Evolutionary conservation across 768 basidiomycete genomes (phyloP), one percentile per base, ranked within the genome.

Genomic region (Hygrophoropsis aurantiaca): DNA sequence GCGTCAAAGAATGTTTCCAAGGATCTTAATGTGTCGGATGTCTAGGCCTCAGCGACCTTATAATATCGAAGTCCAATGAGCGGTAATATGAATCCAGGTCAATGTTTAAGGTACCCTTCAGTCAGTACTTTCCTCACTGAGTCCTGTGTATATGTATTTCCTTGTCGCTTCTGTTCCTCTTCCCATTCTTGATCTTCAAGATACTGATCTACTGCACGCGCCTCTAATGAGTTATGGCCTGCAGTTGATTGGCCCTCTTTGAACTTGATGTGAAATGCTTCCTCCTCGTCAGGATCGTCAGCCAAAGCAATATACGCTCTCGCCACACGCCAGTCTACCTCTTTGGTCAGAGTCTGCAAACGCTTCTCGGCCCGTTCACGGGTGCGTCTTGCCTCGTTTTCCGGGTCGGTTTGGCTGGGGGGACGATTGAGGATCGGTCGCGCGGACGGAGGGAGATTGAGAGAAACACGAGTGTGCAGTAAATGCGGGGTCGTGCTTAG

Each of bases 141-240:
- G n/a, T n/a, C n/a, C n/a, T n/a, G n/a, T n/a, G n/a, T n/a, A n/a
- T n/a, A n/a, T n/a, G n/a, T n/a, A n/a, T n/a, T n/a, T 30, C 27
- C 27, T 30, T 30, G 27, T 13, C 27, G 27, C 41, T 67, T 64
- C 52, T 73, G 62, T 33, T 49, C 47, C 40, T 54, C 54, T 60
- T 87, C 87, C 85, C 86, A 89, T 49, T 85, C 83, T 2, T 74
- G 72, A 51, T 89, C 86, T 40, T 85, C 83, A 46, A 87, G 57
- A 61, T 86, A 89, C 36, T 59, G 68, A 46, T 75, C 74, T 23
- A 84, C 68, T 0, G 85, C 86, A 3, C 77, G 62, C 13, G 62
- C 71, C 54, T 80, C 82, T 44, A 81, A 46, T 30, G 47, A 51
- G 2, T 2, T 19, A 47, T 54, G 35, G 43, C 55, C 44, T 36